Evolutionary conservation across 352 stramenopile species (phyloP), one percentile per base, ranked within the genome.

Genomic region (Aphanomyces euteiches): DNA sequence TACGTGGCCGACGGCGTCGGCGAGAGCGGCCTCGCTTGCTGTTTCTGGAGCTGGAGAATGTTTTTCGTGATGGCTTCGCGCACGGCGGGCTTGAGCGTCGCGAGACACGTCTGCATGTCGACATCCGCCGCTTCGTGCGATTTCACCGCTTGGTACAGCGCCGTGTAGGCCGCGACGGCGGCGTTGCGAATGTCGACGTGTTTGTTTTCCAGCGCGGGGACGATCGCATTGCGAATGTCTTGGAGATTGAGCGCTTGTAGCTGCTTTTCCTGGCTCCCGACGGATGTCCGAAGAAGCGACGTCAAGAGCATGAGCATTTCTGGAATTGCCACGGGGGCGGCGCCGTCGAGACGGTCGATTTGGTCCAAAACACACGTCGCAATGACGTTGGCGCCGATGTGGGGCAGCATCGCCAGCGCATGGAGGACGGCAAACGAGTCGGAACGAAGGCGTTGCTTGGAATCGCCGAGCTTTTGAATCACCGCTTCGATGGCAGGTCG

Each of bases 121-220:
- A 82, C 66, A 12, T 68, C 56, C 17, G 74, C 73, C 0, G 73
- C 72, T n/a, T n/a, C n/a, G 0, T 78, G 80, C 3, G 82, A 81
- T 36, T 87, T 87, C 3, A 80, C 88, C 37, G 82, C 76, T 65
- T 93, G 84, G 63, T 91, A 93, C 10, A 93, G 87, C 1, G 78
- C 80, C 0, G 77, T 75, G 60, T 92, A 93, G 6, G 81, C 84
- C 0, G 79, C 73, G 15, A 91, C 87, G 0, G 86, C 86, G 0
- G 77, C 84, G 39, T 86, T 93, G 1, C 84, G 82, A 1, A 93
- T 80, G 34, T 93, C 86, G 4, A 93, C 84, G 61, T 93, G 86
- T 41, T 93, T 93, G 77, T 91, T 92, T 38, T 91, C 86, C 28
- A 93, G 77, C 2, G 82, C 82, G 0, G 78, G 76, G 0, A 75